These are phyloP conservation scores for Closterium sp. DNA, from an alignment of 139 green algal species.

Conservation along the genomic window DNA sequence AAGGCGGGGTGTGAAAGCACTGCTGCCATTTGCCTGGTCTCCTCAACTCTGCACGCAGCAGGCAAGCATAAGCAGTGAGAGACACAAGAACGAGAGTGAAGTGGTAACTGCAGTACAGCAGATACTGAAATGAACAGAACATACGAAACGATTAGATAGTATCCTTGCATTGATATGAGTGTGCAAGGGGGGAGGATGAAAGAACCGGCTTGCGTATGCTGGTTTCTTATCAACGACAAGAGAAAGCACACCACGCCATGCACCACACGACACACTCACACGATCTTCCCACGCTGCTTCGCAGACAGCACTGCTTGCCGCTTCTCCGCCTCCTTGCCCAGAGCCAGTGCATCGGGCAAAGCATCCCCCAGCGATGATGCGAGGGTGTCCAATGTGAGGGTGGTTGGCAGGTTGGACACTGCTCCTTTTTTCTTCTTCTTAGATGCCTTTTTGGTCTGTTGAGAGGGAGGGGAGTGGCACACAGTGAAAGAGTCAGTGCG, in stretches of 20 bases:
- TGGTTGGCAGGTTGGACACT: not conserved
- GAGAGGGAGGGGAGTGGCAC: no score
- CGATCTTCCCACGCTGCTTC: not conserved
- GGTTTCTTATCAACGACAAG: no score
- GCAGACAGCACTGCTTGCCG: not conserved
- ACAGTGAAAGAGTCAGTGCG: no score
- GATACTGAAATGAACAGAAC: no score
- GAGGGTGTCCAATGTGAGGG: not conserved
- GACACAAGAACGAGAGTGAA: not conserved
- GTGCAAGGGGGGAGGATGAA: no score
- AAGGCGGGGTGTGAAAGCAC: conserved; percentile 36
- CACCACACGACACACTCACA: not conserved
- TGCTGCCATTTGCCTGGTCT: conserved; percentile 40
- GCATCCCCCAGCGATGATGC: not conserved
- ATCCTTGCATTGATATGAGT: no score
- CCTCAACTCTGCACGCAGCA: conserved; percentile 8
- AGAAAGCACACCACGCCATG: no score
- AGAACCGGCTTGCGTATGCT: no score
- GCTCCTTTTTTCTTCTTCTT: not conserved
- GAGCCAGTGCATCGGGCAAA: not conserved
- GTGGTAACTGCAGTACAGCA: no score
- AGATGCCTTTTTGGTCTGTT: not conserved
- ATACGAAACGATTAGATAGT: no score
- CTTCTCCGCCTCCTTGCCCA: not conserved
- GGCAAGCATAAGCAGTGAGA: not conserved